Conservation (phyloP, 768 basidiomycete species). For the Sarcodon sp. region DNA sequence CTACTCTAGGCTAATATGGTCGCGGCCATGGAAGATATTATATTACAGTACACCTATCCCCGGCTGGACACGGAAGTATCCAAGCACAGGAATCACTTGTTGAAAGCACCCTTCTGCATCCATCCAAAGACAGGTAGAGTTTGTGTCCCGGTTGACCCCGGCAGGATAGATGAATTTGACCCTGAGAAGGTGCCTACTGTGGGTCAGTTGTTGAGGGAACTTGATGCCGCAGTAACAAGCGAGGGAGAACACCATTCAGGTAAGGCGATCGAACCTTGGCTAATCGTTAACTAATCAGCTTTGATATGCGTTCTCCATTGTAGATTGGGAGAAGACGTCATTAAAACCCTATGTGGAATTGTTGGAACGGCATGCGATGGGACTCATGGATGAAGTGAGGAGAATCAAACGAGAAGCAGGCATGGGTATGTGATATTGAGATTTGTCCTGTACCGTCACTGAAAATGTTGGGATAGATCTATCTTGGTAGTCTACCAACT, state of each 20-base stretch:
- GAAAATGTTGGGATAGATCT: too few relatives aligned
- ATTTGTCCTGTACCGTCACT: too few relatives aligned
- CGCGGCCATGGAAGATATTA: conserved; percentile 69
- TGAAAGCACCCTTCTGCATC: conserved; percentile 95
- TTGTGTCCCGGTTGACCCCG: conserved; percentile 85
- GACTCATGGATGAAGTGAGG: conserved; percentile 45
- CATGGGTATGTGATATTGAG: too few relatives aligned
- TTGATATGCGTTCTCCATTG: background rate
- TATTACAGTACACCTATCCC: conserved; percentile 92
- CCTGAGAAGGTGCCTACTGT: conserved; percentile 83
- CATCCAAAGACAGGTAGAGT: conserved; percentile 95
- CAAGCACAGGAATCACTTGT: conserved; percentile 92
- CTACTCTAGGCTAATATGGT: conserved; percentile 18
- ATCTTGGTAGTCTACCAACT: too few relatives aligned
- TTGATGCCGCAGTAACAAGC: conserved; percentile 31
- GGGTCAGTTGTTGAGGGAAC: conserved; percentile 65
- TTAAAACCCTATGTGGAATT: conserved; percentile 84
- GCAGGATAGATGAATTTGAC: conserved; percentile 65
- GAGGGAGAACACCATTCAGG: background rate
- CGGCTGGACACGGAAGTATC: conserved; percentile 95
- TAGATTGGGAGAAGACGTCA: conserved; percentile 81
- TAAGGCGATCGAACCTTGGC: background rate
- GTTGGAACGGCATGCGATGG: conserved; percentile 59
- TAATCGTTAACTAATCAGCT: background rate
- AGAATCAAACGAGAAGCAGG: conserved; percentile 29